Conservation (phyloP, 352 stramenopile genomes). For the Phytophthora ohioensis region DNA sequence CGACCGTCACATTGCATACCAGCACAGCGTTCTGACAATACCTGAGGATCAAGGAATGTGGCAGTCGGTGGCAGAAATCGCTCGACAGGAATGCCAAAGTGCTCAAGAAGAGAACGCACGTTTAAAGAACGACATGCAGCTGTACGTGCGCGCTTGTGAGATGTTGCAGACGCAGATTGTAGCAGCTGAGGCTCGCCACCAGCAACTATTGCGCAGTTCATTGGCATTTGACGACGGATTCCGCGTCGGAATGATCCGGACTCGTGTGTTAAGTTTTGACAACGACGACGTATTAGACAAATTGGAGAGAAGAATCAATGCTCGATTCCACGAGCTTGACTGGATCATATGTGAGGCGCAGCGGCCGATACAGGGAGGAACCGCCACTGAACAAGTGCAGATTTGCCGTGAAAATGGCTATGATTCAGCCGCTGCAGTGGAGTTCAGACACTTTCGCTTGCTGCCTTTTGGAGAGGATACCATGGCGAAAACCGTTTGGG, state of each 20-base stretch:
- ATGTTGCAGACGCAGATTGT: conserved; percentile 13
- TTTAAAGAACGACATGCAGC: conserved; percentile 18
- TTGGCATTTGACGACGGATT: conserved; percentile 3
- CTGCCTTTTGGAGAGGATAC: conserved; percentile 20
- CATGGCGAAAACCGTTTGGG: conserved; percentile 21
- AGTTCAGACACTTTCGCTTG: conserved; percentile 20
- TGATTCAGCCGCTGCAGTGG: conserved; percentile 10
- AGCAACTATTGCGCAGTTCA: neutral
- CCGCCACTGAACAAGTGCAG: conserved; percentile 10
- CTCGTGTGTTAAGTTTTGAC: conserved; percentile 5
- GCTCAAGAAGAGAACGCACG: conserved; percentile 14
- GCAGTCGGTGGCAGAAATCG: conserved; percentile 25
- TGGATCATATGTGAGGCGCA: conserved; percentile 15
- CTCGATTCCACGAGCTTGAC: conserved; percentile 23
- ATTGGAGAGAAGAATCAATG: conserved; percentile 21
- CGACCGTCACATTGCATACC: neutral
- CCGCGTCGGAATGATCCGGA: conserved; percentile 15
- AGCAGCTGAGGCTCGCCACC: neutral
- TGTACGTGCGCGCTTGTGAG: conserved; percentile 2
- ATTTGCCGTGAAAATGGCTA: conserved; percentile 24
- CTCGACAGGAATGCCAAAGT: conserved; percentile 13
- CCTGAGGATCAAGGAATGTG: conserved; percentile 18
- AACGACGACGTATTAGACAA: conserved; percentile 15
- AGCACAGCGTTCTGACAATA: neutral
- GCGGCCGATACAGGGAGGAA: neutral